phyloP scores from a whole-genome alignment of 2,329 filamentous ascomycete species.

The Boeremia lycopersici region DNA sequence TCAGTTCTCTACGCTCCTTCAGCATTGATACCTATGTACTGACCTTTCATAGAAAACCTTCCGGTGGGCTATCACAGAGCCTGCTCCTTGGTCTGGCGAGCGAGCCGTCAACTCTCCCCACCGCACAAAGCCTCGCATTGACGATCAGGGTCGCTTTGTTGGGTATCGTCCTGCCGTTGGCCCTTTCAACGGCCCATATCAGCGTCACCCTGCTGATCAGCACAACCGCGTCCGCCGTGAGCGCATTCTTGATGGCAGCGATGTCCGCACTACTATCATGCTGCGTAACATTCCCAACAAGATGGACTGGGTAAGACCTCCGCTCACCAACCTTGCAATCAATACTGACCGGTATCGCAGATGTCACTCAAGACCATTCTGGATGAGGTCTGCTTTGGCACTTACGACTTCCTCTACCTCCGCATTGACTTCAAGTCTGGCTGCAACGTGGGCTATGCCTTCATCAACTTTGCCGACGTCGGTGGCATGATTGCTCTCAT shows the following conservation, averaged over 20 bases:
- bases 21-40: slow-evolving; percentile 17
- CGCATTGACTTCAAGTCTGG: slow-evolving; percentile 68
- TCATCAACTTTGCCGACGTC: slow-evolving; percentile 89
- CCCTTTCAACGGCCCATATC: slow-evolving; percentile 2
- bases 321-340: not conserved
- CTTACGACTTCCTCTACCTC: slow-evolving; percentile 94
- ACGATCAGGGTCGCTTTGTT: slow-evolving; percentile 31
- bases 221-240: slow-evolving; percentile 49
- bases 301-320: slow-evolving; percentile 64
- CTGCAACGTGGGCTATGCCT: slow-evolving; percentile 88
- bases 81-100: slow-evolving; percentile 27
- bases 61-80: slow-evolving; percentile 24
- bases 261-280: slow-evolving; percentile 74
- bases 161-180: slow-evolving; percentile 21
- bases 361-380: slow-evolving; percentile 72
- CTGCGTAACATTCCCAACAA: slow-evolving; percentile 93
- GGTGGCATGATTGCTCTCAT: slow-evolving; percentile 40
- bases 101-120: slow-evolving; percentile 27
- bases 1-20: slow-evolving; percentile 13
- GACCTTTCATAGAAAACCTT: slow-evolving; percentile 30
- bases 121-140: slow-evolving; percentile 27
- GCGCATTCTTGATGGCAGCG: slow-evolving; percentile 50
- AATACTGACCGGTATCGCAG: slow-evolving; percentile 26
- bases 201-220: slow-evolving; percentile 34
- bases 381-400: slow-evolving; percentile 77